These are phyloP conservation scores for Cladosporium velox DNA, from an alignment of 2,329 filamentous ascomycete genomes.

Conservation along the genomic window DNA sequence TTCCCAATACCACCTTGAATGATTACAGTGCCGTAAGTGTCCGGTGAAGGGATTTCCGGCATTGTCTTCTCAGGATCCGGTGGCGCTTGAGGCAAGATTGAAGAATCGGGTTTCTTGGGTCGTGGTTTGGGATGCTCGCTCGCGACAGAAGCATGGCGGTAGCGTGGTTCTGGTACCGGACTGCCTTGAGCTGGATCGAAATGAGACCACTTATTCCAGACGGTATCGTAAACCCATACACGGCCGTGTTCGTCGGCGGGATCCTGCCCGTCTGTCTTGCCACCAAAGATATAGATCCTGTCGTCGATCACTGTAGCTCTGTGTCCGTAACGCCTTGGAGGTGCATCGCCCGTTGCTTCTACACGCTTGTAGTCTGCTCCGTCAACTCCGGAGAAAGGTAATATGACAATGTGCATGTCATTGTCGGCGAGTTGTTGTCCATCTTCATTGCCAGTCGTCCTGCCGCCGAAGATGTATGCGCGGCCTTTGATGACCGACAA, in stretches of 20 bases:
- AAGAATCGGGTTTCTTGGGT: slow-evolving; percentile 32
- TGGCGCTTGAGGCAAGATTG: slow-evolving; percentile 41
- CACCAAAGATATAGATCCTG: slow-evolving; percentile 49
- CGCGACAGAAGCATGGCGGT: slow-evolving; percentile 41
- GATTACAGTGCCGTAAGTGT: slow-evolving; percentile 53
- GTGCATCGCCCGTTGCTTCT: slow-evolving; percentile 39
- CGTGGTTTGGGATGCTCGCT: slow-evolving; percentile 44
- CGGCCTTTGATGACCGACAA: slow-evolving; percentile 56
- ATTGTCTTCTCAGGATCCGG: slow-evolving; percentile 44
- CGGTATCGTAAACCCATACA: slow-evolving; percentile 49
- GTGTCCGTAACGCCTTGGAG: slow-evolving; percentile 45
- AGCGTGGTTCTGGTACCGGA: slow-evolving; percentile 33
- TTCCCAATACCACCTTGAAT: slow-evolving; percentile 50
- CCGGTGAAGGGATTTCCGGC: slow-evolving; percentile 43
- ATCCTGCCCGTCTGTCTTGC: slow-evolving; percentile 27
- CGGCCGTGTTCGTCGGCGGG: slow-evolving; percentile 39
- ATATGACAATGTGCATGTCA: slow-evolving; percentile 55
- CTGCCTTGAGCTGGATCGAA: slow-evolving; percentile 39
- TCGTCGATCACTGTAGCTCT: slow-evolving; percentile 46
- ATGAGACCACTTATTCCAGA: slow-evolving; percentile 43
- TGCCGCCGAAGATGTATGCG: slow-evolving; percentile 59
- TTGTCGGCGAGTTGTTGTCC: slow-evolving; percentile 44
- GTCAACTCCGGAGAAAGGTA: slow-evolving; percentile 49
- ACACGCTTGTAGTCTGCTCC: slow-evolving; percentile 46
- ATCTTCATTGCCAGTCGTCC: slow-evolving; percentile 18